Evolutionary conservation across 345 rosid species (phyloP).

Genomic region (Salix brachista): DNA sequence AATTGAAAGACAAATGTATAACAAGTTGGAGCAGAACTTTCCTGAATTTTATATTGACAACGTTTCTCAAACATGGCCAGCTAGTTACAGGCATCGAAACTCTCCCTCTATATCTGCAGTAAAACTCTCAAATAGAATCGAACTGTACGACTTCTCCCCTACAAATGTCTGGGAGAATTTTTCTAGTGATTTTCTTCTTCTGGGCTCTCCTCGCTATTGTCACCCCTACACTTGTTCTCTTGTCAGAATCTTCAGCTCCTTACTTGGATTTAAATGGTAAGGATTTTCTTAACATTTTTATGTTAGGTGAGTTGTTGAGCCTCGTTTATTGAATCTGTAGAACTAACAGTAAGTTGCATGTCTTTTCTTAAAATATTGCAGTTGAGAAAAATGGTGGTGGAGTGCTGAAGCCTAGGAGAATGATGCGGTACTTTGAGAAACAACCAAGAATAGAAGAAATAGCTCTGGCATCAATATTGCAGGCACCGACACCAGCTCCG

Average conservation of each 20-base stretch:
- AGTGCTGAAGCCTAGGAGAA: slow-evolving; percentile 39
- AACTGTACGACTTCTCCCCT: slow-evolving; percentile 6
- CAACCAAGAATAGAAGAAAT: background rate
- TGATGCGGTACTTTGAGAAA: slow-evolving; percentile 37
- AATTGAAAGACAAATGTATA: slow-evolving; percentile 5
- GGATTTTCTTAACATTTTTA: background rate
- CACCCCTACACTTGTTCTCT: slow-evolving; percentile 75
- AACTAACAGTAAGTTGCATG: background rate
- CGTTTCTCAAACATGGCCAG: slow-evolving; percentile 50
- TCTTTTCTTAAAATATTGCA: slow-evolving; percentile 11
- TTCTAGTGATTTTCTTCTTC: slow-evolving; percentile 75
- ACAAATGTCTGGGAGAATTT: slow-evolving; percentile 66
- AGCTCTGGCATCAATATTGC: slow-evolving; percentile 16
- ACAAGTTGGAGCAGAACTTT: background rate
- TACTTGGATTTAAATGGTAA: slow-evolving; percentile 35
- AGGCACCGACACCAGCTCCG: slow-evolving; percentile 23
- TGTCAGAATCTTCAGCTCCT: slow-evolving; percentile 64
- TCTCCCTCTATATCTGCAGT: slow-evolving; percentile 3
- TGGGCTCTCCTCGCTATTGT: slow-evolving; percentile 86
- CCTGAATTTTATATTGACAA: slow-evolving; percentile 2
- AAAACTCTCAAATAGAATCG: background rate
- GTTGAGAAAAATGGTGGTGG: slow-evolving; percentile 19
- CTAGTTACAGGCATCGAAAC: slow-evolving; percentile 15
- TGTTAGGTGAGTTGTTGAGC: background rate
- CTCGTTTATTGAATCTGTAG: background rate